phyloP scores from a whole-genome alignment of 2,329 filamentous ascomycete species.

The Aspergillus tamarii region DNA sequence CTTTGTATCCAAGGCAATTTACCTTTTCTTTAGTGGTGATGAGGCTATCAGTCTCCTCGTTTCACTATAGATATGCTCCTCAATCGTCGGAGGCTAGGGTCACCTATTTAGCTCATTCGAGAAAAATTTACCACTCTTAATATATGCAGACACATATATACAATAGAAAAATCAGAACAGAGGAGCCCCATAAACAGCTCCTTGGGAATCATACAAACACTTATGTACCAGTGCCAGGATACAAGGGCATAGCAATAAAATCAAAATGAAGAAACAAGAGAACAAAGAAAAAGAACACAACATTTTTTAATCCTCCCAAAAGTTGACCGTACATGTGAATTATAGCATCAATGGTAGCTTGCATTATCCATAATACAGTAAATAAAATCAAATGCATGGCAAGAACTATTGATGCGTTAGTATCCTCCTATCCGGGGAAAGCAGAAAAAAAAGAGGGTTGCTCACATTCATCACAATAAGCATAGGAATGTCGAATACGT shows the following conservation, averaged over 20 bases:
- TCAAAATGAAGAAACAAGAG: background rate
- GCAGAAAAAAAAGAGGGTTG: conserved; percentile 30
- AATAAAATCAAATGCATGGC: conserved; percentile 47
- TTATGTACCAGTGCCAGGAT: conserved; percentile 2
- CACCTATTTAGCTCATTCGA: background rate
- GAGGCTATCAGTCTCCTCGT: background rate
- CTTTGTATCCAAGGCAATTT: background rate
- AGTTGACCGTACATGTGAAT: background rate
- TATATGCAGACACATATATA: background rate
- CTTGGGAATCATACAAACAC: conserved; percentile 7
- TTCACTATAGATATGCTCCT: background rate
- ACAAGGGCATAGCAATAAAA: no score
- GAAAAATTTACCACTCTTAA: background rate
- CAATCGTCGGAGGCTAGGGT: background rate
- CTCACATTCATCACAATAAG: conserved; percentile 97
- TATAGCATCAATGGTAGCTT: background rate
- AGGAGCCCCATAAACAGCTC: conserved; percentile 2
- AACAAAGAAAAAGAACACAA: background rate
- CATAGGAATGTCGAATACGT: conserved; percentile 98
- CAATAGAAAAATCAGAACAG: conserved; percentile 3
- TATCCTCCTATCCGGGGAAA: background rate
- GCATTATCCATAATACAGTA: conserved; percentile 11
- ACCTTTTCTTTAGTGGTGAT: background rate
- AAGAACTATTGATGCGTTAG: conserved; percentile 42
- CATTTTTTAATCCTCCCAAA: conserved; percentile 6